Evolutionary conservation across 768 basidiomycete species (phyloP), one percentile per base, ranked within the genome.

Genomic region (Termitomyces sp.): DNA sequence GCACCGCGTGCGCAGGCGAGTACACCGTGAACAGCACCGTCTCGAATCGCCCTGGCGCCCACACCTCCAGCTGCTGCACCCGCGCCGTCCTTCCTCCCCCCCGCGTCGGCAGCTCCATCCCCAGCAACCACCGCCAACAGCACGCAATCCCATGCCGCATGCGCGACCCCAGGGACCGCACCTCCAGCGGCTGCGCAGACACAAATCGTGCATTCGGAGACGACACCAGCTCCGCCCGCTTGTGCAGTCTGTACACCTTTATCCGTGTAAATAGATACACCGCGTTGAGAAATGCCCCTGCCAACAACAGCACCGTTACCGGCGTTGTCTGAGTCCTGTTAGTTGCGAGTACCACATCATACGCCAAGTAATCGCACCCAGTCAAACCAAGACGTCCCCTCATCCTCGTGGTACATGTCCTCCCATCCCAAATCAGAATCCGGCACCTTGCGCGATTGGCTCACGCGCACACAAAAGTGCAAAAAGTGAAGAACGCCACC

Each of bases 401-500:
- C 84, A 56, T 80, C 83, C 69, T 88, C 88, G 60, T 81, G 80
- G 62, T 89, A 87, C 76, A 92, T 84, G 69, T 89, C 86, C 67
- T 92, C 89, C 90, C 90, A 92, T 3, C 86, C 87, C 20, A 87
- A 67, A 63, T 92, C 89, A 9, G 87, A 84, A 61, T 89, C 85
- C 6, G 83, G 81, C 2, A 86, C 76, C 6, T 76, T 72, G 25
- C 83, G 77, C 53, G 84, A 73, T 65, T 86, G 83, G 64, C 80
- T 78, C 38, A 90, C 73, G 63, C 90, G 81, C 45, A 89, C 76
- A 69, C 78, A 84, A 57, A 92, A 79, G 69, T 93, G 88, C 2
- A 89, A 57, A 34, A 87, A 75, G 69, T 94, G 92, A 72, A 89
- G 77, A 32, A 74, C 60, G 17, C 83, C 83, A 25, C 88, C 92